phyloP scores from a whole-genome alignment of 2,329 filamentous ascomycete genomes.

The Pezicula carpinea region DNA sequence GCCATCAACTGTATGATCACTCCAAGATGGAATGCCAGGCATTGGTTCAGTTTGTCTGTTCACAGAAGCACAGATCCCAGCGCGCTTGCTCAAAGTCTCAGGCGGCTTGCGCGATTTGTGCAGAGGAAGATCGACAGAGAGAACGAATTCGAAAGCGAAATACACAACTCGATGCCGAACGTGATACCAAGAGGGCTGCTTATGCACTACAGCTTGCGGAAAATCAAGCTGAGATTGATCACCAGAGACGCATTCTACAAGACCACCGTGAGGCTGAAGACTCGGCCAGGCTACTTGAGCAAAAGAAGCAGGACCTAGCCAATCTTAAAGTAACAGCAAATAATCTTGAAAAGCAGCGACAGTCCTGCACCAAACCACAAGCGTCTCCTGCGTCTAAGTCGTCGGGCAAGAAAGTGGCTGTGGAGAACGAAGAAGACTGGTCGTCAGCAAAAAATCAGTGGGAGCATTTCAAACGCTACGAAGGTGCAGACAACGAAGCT shows the following conservation, averaged over 20 bases:
- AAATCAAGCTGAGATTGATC: slow-evolving; percentile 7
- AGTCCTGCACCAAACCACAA: slow-evolving; percentile 2
- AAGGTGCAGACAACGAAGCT: slow-evolving; percentile 43
- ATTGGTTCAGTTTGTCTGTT: slow-evolving; percentile 3
- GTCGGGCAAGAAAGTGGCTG: slow-evolving; percentile 2
- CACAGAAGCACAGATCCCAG: slow-evolving; percentile 1
- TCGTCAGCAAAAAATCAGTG: slow-evolving; percentile 6
- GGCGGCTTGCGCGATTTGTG: slow-evolving; percentile 2
- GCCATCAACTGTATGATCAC: slow-evolving; percentile 54
- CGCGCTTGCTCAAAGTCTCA: slow-evolving; percentile 2
- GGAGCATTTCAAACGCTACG: slow-evolving; percentile 15
- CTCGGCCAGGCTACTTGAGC: slow-evolving; percentile 6
- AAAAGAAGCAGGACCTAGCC: slow-evolving; percentile 7
- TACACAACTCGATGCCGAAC: slow-evolving; percentile 6
- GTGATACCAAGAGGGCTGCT: slow-evolving; percentile 4
- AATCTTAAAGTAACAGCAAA: slow-evolving; percentile 6
- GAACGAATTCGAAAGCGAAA: slow-evolving; percentile 7
- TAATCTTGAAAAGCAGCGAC: slow-evolving; percentile 4
- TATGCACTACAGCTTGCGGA: slow-evolving; percentile 5
- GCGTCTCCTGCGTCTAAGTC: not conserved
- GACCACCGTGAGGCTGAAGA: slow-evolving; percentile 1
- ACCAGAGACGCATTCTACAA: slow-evolving; percentile 6
- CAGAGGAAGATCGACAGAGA: slow-evolving; percentile 4
- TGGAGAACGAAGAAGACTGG: slow-evolving; percentile 4
- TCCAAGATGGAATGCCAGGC: slow-evolving; percentile 41